Percentiles rank a stretch among this genome's conserved stretches.
Conservation (phyloP, 2,329 filamentous ascomycete genomes). For the Cordyceps farinosa region DNA sequence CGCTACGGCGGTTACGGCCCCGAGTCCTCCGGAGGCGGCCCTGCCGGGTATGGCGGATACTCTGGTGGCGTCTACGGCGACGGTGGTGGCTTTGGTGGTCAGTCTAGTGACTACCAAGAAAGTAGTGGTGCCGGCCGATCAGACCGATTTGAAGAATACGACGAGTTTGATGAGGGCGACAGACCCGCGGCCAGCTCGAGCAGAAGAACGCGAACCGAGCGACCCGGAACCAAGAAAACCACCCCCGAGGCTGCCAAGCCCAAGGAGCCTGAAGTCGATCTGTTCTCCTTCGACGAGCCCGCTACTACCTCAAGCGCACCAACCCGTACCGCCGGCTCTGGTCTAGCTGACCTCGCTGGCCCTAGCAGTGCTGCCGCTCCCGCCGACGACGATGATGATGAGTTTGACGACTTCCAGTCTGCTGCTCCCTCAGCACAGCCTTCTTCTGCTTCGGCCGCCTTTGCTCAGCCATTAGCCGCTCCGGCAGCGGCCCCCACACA, state of each 20-base stretch:
- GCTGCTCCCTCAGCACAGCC: conserved; percentile 57
- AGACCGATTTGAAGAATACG: conserved; percentile 92
- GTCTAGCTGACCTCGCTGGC: conserved; percentile 43
- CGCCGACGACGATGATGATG: conserved; percentile 70
- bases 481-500: conserved; percentile 44
- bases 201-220: conserved; percentile 32
- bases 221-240: conserved; percentile 36
- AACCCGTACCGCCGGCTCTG: conserved; percentile 44
- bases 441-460: conserved; percentile 65
- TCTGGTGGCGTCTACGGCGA: conserved; percentile 86
- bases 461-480: conserved; percentile 80
- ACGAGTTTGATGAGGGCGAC: conserved; percentile 83
- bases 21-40: conserved; percentile 57
- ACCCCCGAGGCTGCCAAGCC: conserved; percentile 66
- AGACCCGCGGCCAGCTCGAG: conserved; percentile 43
- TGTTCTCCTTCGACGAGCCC: conserved; percentile 89
- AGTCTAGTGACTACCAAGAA: conserved; percentile 68
- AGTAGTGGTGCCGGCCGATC: conserved; percentile 49
- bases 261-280: conserved; percentile 84
- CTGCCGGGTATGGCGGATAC: conserved; percentile 53
- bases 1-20: conserved; percentile 91
- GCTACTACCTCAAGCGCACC: conserved; percentile 45
- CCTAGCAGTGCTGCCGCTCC: conserved; percentile 29
- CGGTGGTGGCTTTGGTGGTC: conserved; percentile 86
- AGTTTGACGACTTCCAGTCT: conserved; percentile 97